Evolutionary conservation across 2,329 filamentous ascomycete species (phyloP), one percentile per base, ranked within the genome.

Genomic region (Penicillium sp.): DNA sequence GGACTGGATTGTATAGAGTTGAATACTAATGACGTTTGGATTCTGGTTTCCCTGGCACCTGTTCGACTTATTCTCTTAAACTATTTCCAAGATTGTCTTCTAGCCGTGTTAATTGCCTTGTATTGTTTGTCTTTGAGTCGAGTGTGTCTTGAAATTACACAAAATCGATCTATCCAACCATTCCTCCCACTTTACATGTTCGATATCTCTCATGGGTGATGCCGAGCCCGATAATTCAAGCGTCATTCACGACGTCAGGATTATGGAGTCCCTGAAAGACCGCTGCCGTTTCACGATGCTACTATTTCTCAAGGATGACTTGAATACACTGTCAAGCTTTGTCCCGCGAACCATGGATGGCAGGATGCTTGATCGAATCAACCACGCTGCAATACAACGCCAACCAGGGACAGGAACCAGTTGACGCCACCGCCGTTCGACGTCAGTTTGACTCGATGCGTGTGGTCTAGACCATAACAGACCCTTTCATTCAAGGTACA

Each of bases 11-110:
- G 57, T 62, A 61, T 61, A 60, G 55, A 57, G 50, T 54, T 36
- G 34, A 33, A 34, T 54, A 55, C 47, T 62, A 63, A 62, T 61
- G 60, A 63, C 51, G 58, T 60, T 61, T 51, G 50, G 57, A 57
- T 47, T 48, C 46, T 45, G 44, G 44, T 48, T 42, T 43, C 44
- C 5, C 42, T 45, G 40, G 44, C 50, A 32, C 40, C 46, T 37
- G 38, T 47, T 32, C 41, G 39, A 34, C 39, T 45, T 27, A 32
- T 45, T 47, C n/a, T n/a, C n/a, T n/a, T n/a, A n/a, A n/a, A n/a
- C n/a, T n/a, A 31, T 37, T 48, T 45, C 37, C 40, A 44, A 50
- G 45, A 44, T 42, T 38, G 37, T 52, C 47, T 51, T 46, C 39
- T 37, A 51, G 44, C 47, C 44, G 39, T 34, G 36, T 26, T 37